Evolutionary conservation across 345 rosid genomes (phyloP).

Genomic region (Populus ilicifolia): DNA sequence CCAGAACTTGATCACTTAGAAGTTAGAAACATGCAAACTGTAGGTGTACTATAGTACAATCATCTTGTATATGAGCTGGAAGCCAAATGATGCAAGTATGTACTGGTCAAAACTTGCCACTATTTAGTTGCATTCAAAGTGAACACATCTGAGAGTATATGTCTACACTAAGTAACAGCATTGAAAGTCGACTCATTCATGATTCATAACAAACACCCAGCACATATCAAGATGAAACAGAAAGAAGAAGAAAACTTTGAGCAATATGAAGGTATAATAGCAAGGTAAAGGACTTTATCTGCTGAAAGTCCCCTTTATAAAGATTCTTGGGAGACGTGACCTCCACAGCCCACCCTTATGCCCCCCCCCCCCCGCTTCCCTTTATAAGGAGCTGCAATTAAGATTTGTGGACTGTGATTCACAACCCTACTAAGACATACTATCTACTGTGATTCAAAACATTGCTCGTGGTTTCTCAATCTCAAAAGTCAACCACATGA

Average conservation of each 20-base stretch:
- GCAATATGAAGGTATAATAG: not conserved
- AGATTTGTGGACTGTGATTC: not conserved
- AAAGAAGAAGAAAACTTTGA: not conserved
- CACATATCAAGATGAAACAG: not conserved
- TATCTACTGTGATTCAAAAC: not conserved
- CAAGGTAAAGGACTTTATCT: not conserved
- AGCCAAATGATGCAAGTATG: not conserved
- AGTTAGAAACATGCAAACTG: not conserved
- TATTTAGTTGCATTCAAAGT: not conserved
- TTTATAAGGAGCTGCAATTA: no score
- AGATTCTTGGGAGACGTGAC: not conserved
- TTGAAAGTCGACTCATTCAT: not conserved
- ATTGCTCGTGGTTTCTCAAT: not conserved
- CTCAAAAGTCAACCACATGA: not conserved
- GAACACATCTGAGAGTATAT: not conserved
- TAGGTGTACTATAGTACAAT: not conserved
- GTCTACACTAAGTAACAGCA: not conserved
- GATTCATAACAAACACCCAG: not conserved
- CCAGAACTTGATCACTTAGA: not conserved
- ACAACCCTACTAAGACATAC: not conserved
- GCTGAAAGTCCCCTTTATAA: not conserved
- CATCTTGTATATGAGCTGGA: not conserved
- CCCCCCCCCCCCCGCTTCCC: no score
- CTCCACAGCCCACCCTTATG: not conserved
- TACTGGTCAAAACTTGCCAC: not conserved